phyloP scores from a whole-genome alignment of 768 basidiomycete species.

The Cytidiella melzeri region DNA sequence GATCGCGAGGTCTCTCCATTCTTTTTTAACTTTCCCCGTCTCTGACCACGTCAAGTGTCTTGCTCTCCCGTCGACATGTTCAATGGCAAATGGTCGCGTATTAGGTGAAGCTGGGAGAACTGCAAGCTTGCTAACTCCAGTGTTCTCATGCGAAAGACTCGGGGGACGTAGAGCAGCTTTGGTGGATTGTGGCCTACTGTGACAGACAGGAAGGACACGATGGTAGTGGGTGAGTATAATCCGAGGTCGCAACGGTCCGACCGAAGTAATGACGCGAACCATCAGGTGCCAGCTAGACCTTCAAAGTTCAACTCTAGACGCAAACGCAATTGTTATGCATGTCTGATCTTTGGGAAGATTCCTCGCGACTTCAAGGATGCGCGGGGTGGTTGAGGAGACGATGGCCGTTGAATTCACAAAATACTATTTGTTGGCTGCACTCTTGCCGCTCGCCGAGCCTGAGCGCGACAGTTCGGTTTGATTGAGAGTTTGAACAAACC shows the following conservation, averaged over 20 bases:
- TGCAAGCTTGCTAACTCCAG: not conserved
- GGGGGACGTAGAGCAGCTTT: not conserved
- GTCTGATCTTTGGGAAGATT: no score
- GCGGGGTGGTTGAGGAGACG: no score
- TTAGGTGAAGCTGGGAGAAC: not conserved
- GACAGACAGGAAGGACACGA: not conserved
- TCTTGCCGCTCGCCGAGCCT: no score
- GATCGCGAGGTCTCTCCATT: constrained; percentile 17
- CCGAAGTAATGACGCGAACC: not conserved
- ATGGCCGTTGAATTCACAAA: no score
- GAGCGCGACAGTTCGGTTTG: no score
- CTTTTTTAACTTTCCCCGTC: constrained; percentile 13
- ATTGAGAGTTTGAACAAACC: no score
- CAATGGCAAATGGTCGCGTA: constrained; percentile 16
- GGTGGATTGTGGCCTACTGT: constrained; percentile 1
- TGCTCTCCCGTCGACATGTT: constrained; percentile 22
- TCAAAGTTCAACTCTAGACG: no score
- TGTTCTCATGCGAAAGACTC: not conserved
- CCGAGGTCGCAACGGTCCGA: not conserved
- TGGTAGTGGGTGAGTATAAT: not conserved
- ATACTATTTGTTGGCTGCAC: no score
- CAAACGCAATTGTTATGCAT: no score
- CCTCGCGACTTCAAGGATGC: no score
- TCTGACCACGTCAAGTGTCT: constrained; percentile 22
- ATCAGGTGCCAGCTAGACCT: no score